Base-by-base conservation (phyloP, 2,329 filamentous ascomycete genomes). In the Aurifilum marmelostoma region DNA sequence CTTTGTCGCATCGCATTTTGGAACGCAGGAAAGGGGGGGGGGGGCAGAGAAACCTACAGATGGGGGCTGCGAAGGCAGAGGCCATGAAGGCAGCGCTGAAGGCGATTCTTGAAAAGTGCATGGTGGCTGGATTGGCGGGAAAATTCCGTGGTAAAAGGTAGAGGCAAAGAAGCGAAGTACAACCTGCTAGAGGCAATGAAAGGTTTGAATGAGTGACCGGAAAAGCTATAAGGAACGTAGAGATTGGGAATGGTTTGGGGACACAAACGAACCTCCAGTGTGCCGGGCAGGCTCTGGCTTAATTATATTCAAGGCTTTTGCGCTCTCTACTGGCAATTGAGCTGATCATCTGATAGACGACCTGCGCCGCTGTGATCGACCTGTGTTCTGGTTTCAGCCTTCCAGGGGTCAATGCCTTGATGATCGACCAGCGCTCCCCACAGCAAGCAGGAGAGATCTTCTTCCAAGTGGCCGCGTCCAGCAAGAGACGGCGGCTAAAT, bases 81-180 rank as follows among this genome's bases (percentile, higher is more conserved):
- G 54, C 54, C 54, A 58, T 34, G 16, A 58, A 58, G 54, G 54
- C 54, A 21, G 54, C 32, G 54, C 34, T 58, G 54, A 58, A 7
- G 27, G 54, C 27, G 54, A 58, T 58, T 34, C 54, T 58, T 29
- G 27, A 58, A 16, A 58, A 58, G 6, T 16, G 54, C 54, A 58
- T 58, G 11, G 3, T 58, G 54, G 18, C 29, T 58, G 8, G 27
- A 9, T 58, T 21, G 14, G n/a, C 8, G 34, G 34, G 41, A 21
- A 27, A 52, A 14, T 56, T 58, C 14, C 2, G n/a, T 52, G 50
- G 18, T n/a, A 14, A 52, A 27, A 27, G 18, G 4, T 14, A 14
- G 4, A 52, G n/a, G 50, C n/a, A 12, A 18, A 58, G 29, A 18
- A 32, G 18, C 18, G 2, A 16, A 27, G 14, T 27, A 32, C 29